phyloP scores from a whole-genome alignment of 108 stramenopile genomes.

The Skeletonema grethae region DNA sequence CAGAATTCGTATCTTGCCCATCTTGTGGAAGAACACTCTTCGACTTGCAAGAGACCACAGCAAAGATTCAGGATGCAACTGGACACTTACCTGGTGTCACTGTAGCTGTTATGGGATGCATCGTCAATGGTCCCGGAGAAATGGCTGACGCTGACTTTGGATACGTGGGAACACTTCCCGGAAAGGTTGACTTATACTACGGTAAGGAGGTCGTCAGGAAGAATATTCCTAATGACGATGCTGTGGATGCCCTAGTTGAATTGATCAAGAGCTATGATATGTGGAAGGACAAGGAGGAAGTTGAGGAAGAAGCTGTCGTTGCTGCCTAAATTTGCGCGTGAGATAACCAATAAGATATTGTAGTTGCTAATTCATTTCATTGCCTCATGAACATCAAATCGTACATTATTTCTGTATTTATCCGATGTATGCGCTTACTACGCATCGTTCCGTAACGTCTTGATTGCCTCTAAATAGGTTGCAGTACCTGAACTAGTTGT shows the following conservation, averaged over 20 bases:
- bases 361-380: not conserved
- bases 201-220: slow-evolving; percentile 96
- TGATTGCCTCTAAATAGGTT: slow-evolving; percentile 47
- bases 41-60: slow-evolving; percentile 96
- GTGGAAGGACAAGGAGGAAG: slow-evolving; percentile 91
- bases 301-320: slow-evolving; percentile 47
- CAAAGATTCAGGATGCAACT: slow-evolving; percentile 86
- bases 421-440: not conserved
- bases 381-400: too few species aligned
- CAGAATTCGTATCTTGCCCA: slow-evolving; percentile 98
- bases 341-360: not conserved
- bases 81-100: slow-evolving; percentile 97
- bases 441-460: slow-evolving; percentile 31
- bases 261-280: slow-evolving; percentile 96
- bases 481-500: slow-evolving; percentile 24
- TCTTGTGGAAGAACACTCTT: slow-evolving; percentile 97
- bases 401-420: too few species aligned
- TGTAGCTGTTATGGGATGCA: slow-evolving; percentile 99
- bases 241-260: slow-evolving; percentile 88
- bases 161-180: slow-evolving; percentile 95
- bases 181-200: slow-evolving; percentile 95
- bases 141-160: slow-evolving; percentile 99
- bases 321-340: slow-evolving; percentile 1
- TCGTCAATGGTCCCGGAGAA: slow-evolving; percentile 97
- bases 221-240: slow-evolving; percentile 91